Evolutionary conservation across 2,329 filamentous ascomycete genomes (phyloP).

Genomic region (Curvularia verruculosa): DNA sequence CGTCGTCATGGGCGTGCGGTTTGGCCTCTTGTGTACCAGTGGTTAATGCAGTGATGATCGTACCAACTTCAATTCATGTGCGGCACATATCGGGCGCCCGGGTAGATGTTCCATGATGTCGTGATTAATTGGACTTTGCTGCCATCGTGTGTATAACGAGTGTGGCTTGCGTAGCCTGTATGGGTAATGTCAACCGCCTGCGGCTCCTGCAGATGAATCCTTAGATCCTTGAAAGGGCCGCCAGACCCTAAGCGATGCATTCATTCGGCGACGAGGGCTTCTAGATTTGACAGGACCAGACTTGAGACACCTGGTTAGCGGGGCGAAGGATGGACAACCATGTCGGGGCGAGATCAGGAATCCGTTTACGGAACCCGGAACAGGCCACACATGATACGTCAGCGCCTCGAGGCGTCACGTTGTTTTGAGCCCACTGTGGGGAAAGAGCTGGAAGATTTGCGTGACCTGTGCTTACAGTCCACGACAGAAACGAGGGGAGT

Average conservation of each 20-base stretch:
- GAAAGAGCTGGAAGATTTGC: conserved; percentile 2
- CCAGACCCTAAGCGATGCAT: conserved; percentile 23
- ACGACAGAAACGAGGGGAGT: conserved; percentile 1
- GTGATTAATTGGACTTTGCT: not conserved
- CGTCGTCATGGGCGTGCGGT: not conserved
- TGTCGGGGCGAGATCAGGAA: not conserved
- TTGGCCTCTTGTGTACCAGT: not conserved
- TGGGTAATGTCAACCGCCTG: conserved; percentile 33
- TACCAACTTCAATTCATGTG: not conserved
- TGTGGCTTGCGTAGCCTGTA: conserved; percentile 22
- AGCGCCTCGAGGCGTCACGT: not conserved
- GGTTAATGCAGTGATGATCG: conserved; percentile 18
- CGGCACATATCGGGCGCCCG: not conserved
- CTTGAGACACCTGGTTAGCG: not conserved
- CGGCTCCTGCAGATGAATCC: conserved; percentile 4
- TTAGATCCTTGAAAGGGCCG: conserved; percentile 20
- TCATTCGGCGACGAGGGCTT: conserved; percentile 10
- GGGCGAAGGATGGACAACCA: not conserved
- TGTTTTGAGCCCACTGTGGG: not conserved
- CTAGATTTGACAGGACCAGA: conserved; percentile 9
- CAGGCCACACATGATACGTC: not conserved
- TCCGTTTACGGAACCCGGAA: not conserved
- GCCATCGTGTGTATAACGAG: not conserved
- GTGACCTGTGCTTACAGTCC: conserved; percentile 8
- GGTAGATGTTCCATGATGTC: not conserved